A percentile compares a stretch with the other conserved stretches of the same genome.
phyloP scores from a whole-genome alignment of 768 basidiomycete species.

The Antrodiella citrinella region DNA sequence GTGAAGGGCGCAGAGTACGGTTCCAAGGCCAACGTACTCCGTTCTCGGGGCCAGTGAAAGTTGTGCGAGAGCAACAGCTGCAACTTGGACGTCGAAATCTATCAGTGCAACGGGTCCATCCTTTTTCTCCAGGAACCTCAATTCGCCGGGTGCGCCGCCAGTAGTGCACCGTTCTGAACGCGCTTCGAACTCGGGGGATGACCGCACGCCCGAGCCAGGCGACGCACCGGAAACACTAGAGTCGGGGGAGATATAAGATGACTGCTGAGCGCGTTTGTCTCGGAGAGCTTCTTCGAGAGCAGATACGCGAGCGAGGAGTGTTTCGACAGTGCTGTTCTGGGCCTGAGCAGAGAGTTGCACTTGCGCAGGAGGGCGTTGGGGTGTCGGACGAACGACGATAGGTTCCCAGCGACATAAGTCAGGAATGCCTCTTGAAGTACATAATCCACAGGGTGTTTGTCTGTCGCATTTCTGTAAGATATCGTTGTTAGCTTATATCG shows the following conservation, averaged over 20 bases:
- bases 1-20: constrained; percentile 38
- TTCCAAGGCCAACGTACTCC: constrained; percentile 42
- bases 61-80: constrained; percentile 34
- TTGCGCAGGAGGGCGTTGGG: constrained; percentile 18
- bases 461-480: constrained; percentile 39
- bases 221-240: not conserved
- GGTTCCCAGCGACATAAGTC: constrained; percentile 25
- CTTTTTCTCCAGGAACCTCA: not conserved
- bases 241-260: constrained; percentile 12
- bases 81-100: constrained; percentile 30
- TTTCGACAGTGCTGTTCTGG: constrained; percentile 14
- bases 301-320: constrained; percentile 17
- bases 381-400: constrained; percentile 19
- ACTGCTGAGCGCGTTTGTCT: not conserved
- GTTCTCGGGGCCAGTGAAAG: constrained; percentile 35
- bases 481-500: not conserved
- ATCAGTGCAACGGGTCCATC: constrained; percentile 14
- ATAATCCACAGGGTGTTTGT: constrained; percentile 22
- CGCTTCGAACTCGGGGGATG: not conserved
- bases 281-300: constrained; percentile 16
- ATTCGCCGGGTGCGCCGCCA: not conserved
- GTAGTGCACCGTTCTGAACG: not conserved
- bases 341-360: constrained; percentile 5
- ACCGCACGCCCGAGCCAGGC: not conserved
- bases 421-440: constrained; percentile 21